Conservation (phyloP, 1,284 basidiomycete genomes). For the Cutaneotrichosporon sp. region DNA sequence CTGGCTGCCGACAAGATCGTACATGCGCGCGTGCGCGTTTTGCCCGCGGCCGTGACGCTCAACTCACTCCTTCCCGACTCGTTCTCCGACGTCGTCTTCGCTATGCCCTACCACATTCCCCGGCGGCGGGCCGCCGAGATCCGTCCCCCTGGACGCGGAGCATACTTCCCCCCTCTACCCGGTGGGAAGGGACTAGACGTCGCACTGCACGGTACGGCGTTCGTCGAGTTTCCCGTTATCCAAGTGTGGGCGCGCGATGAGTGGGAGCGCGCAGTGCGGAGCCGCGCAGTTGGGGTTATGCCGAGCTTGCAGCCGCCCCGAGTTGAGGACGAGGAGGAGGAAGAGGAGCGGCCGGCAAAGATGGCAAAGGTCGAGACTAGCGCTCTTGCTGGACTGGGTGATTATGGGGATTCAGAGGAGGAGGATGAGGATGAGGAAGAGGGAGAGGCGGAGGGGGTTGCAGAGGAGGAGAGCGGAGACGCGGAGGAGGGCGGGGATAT, state of each 20-base stretch:
- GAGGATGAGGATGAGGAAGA: constrained; percentile 29
- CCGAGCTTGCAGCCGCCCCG: constrained; percentile 33
- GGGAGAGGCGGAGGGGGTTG: constrained; percentile 5
- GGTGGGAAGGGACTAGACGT: constrained; percentile 56
- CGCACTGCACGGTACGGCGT: constrained; percentile 62
- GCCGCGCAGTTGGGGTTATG: constrained; percentile 47
- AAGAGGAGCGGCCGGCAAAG: constrained; percentile 50
- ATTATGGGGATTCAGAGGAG: constrained; percentile 30
- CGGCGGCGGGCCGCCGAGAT: constrained; percentile 12
- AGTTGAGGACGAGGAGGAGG: constrained; percentile 12
- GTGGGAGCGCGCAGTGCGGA: constrained; percentile 60
- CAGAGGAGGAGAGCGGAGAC: no score
- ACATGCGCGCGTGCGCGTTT: constrained; percentile 34
- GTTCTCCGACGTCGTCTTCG: constrained; percentile 21
- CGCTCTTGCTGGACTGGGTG: constrained; percentile 53
- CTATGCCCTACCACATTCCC: constrained; percentile 34
- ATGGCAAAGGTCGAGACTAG: constrained; percentile 45
- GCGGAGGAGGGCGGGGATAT: constrained; percentile 15
- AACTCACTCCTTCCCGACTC: constrained; percentile 27
- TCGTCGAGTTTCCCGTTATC: constrained; percentile 77
- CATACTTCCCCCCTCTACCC: constrained; percentile 62
- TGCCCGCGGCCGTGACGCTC: constrained; percentile 26
- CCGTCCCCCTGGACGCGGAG: constrained; percentile 14
- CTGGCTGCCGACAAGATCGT: constrained; percentile 10
- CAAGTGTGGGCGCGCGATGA: constrained; percentile 64